A percentile compares a stretch with the other conserved stretches of the same genome.
phyloP scores from a whole-genome alignment of 2,329 filamentous ascomycete genomes.

The Metarhizium sp. region DNA sequence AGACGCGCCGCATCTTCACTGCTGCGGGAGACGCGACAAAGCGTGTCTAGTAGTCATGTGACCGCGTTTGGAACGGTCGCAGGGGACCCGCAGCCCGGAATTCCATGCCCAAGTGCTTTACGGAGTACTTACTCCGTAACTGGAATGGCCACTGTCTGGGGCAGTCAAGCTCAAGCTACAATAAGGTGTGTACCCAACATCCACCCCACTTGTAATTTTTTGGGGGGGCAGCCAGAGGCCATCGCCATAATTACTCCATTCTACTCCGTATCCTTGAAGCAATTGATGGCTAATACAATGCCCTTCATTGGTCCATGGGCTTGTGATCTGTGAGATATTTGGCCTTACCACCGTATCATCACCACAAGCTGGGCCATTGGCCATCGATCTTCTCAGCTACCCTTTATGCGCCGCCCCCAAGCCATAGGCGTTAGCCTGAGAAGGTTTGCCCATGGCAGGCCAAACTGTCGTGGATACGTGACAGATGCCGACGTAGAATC shows the following conservation, averaged over 20 bases:
- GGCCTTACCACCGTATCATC: neutral
- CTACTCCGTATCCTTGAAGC: neutral
- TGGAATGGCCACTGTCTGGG: no score
- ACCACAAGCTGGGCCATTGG: neutral
- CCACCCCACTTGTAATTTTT: neutral
- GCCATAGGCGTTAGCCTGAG: slow-evolving; percentile 27
- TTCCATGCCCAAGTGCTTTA: no score
- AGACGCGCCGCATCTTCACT: slow-evolving; percentile 26
- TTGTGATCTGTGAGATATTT: neutral
- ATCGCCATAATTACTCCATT: neutral
- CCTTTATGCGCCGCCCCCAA: slow-evolving; percentile 29
- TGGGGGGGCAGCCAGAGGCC: neutral
- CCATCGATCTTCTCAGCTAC: neutral
- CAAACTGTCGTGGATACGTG: slow-evolving; percentile 31
- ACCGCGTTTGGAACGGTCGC: slow-evolving; percentile 16
- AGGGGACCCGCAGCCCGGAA: no score
- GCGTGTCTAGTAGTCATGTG: slow-evolving; percentile 31
- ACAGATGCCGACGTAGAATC: slow-evolving; percentile 43
- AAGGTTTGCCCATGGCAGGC: slow-evolving; percentile 20
- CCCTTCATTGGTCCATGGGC: slow-evolving; percentile 9
- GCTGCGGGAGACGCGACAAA: slow-evolving; percentile 18
- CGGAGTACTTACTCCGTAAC: no score
- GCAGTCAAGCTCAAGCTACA: no score
- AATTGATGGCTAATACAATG: slow-evolving; percentile 8
- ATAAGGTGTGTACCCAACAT: no score